Evolutionary conservation across 192 early-diverging fungal species (phyloP).

Genomic region (Linnemannia exigua): DNA sequence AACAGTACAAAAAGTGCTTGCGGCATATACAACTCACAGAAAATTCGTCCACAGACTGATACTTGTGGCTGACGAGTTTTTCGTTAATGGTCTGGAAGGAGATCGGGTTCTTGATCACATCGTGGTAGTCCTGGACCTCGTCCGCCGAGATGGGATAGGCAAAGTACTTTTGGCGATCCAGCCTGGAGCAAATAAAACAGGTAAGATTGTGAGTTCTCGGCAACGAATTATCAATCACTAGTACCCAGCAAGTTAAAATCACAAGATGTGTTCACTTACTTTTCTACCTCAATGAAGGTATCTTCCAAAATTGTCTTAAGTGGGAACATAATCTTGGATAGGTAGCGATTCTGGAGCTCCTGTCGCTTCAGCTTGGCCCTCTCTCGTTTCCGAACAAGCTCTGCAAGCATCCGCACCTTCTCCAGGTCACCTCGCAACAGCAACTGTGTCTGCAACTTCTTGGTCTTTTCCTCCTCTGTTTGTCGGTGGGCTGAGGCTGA

Average conservation of each 20-base stretch:
- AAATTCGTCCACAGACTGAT: conserved; percentile 68
- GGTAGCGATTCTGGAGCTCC: conserved; percentile 72
- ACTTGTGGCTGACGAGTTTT: conserved; percentile 67
- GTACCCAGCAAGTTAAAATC: not conserved
- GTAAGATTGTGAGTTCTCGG: not conserved
- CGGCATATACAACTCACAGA: conserved; percentile 27
- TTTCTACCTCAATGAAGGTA: conserved; percentile 75
- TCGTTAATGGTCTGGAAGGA: conserved; percentile 74
- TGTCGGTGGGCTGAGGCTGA: conserved; percentile 83
- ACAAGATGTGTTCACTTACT: conserved; percentile 55
- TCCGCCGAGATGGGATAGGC: conserved; percentile 64
- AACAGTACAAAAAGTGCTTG: not conserved
- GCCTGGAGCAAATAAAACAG: conserved; percentile 24
- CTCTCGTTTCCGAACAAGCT: conserved; percentile 83
- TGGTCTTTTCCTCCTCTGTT: conserved; percentile 81
- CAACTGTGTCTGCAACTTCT: conserved; percentile 69
- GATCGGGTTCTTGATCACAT: conserved; percentile 76
- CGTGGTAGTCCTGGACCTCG: conserved; percentile 63
- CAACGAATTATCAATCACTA: not conserved
- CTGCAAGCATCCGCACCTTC: conserved; percentile 84
- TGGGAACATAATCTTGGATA: conserved; percentile 79
- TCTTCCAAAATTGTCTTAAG: conserved; percentile 76
- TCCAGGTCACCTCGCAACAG: conserved; percentile 86
- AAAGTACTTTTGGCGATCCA: conserved; percentile 58
- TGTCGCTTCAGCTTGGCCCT: conserved; percentile 75